Base-by-base conservation (phyloP, 2,329 filamentous ascomycete species). In the Polychaeton citri region DNA sequence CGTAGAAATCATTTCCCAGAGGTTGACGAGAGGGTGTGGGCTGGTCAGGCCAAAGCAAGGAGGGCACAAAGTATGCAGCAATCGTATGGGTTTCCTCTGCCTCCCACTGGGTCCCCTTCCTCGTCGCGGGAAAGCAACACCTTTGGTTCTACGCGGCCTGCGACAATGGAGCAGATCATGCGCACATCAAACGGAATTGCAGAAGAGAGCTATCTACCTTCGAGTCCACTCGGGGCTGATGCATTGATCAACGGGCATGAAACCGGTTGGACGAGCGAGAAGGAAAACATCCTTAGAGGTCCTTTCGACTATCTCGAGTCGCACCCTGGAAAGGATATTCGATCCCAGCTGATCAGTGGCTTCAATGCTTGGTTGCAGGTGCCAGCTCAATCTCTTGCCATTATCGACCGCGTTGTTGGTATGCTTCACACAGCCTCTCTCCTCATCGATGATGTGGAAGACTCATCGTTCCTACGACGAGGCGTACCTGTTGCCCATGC, bases 401-500 rank as follows among this genome's bases (percentile, higher is more conserved):
- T 86, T 41, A 88, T 92, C 50, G 87, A 79, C 19, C 75, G 74
- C 41, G 81, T 86, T 3, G 74, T 92, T 8, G 80, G 79, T 48
- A 88, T 88, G 81, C 69, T 92, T 32, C 84, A 92, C 60, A 88
- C 84, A 26, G 78, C 84, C 3, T 87, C 81, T 3, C 65, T 92
- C 37, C 72, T 92, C 55, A 74, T 92, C 38, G 85, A 93, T 60
- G 86, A 93, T 57, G 84, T 93, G 5, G 82, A 93, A 63, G 85
- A 93, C 61, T 76, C 72, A 30, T 86, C 81, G 2, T 61, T 76
- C 43, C 69, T 92, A 19, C 78, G 85, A 28, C 73, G 85, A 28
- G 84, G 85, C 30, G 69, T 83, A 26, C 85, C 85, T 9, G 84
- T 88, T 15, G 81, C 85, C 3, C 82, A 93, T 61, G 74, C 68